A percentile compares a stretch with the other conserved stretches of the same genome.
Conservation (phyloP, 176 grass and related monocot species). For the Oryza glumipatula region DNA sequence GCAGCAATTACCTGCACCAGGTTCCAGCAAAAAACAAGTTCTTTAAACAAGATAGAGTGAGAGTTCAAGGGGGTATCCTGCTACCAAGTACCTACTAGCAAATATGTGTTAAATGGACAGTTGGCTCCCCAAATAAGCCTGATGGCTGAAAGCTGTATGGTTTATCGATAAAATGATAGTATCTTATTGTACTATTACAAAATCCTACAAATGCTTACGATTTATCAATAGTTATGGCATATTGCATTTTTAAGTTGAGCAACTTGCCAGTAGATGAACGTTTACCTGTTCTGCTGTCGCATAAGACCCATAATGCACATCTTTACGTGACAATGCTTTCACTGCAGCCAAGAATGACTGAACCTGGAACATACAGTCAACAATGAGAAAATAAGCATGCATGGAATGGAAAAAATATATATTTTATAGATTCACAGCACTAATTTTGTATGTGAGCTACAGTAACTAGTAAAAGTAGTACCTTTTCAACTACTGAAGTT, state of each 20-base stretch:
- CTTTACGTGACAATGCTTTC: constrained; percentile 94
- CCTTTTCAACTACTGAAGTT: constrained; percentile 98
- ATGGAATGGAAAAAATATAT: neutral
- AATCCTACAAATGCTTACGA: neutral
- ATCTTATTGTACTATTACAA: neutral
- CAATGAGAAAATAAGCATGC: constrained; percentile 33
- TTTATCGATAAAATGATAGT: neutral
- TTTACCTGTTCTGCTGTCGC: constrained; percentile 96
- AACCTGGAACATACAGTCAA: constrained; percentile 65
- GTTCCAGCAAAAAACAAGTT: constrained; percentile 15
- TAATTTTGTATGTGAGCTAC: constrained; percentile 3
- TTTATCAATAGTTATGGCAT: neutral
- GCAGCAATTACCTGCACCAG: constrained; percentile 63
- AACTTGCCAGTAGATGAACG: constrained; percentile 29
- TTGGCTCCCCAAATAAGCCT: neutral
- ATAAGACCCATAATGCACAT: constrained; percentile 95
- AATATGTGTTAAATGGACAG: neutral
- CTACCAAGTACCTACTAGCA: neutral
- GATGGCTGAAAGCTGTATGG: neutral
- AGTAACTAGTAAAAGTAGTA: constrained; percentile 44
- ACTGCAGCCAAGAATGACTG: constrained; percentile 90
- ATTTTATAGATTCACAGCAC: constrained; percentile 4
- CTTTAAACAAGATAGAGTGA: constrained; percentile 1
- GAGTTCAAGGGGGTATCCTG: neutral
- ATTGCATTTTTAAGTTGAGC: constrained; percentile 21